These are phyloP conservation scores for Elaeagnus macrophylla DNA, from an alignment of 306 rosid species.

Conservation along the genomic window DNA sequence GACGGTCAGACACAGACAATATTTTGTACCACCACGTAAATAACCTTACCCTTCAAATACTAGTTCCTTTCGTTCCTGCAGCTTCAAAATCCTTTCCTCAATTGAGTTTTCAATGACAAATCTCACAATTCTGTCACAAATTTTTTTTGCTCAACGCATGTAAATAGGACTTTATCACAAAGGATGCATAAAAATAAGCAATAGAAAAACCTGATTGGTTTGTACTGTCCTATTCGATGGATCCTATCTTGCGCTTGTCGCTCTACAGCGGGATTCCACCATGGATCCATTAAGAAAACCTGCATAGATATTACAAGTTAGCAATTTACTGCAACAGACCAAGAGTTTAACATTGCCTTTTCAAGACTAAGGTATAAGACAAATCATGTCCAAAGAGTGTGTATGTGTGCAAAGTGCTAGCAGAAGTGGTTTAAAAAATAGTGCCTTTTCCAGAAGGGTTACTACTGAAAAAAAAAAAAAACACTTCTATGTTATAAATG, in stretches of 20 bases:
- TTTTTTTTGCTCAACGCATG: background rate
- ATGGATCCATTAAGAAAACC: slow-evolving; percentile 97
- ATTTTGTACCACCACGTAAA: background rate
- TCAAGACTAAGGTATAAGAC: background rate
- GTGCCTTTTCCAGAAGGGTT: no score
- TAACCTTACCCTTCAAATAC: slow-evolving; percentile 79
- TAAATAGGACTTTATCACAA: background rate
- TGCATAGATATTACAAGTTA: slow-evolving; percentile 17
- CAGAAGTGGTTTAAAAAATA: no score
- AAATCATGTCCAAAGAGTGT: background rate
- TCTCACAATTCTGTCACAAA: slow-evolving; percentile 53
- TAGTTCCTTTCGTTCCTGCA: slow-evolving; percentile 84
- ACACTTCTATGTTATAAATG: no score
- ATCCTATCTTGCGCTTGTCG: slow-evolving; percentile 93
- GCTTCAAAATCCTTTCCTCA: slow-evolving; percentile 88
- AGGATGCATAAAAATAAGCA: slow-evolving; percentile 2
- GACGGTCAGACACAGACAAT: background rate
- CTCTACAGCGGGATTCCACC: slow-evolving; percentile 99
- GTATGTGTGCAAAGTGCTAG: background rate
- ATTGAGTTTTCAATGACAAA: slow-evolving; percentile 78
- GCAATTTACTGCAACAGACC: background rate
- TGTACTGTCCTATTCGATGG: slow-evolving; percentile 88
- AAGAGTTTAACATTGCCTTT: background rate
- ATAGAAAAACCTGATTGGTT: slow-evolving; percentile 65
- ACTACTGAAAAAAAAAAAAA: no score